A percentile compares a stretch with the other conserved stretches of the same genome.
Evolutionary conservation across 352 stramenopile genomes (phyloP).

Genomic region (Phytophthora aleatoria): DNA sequence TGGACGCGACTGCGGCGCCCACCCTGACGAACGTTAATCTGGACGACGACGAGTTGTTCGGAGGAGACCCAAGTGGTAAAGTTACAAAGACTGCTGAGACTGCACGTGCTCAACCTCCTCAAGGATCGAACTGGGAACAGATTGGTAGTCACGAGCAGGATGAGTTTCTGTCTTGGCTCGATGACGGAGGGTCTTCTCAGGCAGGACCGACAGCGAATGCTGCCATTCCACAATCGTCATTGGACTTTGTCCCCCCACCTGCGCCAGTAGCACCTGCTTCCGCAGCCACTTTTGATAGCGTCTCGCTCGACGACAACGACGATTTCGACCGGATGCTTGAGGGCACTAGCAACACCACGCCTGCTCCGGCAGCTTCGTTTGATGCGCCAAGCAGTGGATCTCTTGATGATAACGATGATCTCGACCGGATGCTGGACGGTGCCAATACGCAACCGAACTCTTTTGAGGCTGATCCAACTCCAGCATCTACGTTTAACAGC

Average conservation of each 20-base stretch:
- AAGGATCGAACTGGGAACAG: conserved; percentile 36
- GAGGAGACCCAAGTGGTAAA: conserved; percentile 10
- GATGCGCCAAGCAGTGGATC: conserved; percentile 26
- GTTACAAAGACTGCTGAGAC: conserved; percentile 16
- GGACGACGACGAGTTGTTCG: conserved; percentile 54
- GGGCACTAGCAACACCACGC: neutral
- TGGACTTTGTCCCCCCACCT: conserved; percentile 17
- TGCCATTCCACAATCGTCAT: neutral
- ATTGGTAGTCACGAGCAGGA: conserved; percentile 47
- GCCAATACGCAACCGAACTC: neutral
- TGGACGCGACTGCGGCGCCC: conserved; percentile 53
- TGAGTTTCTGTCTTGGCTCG: conserved; percentile 84
- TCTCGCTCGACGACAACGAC: conserved; percentile 45
- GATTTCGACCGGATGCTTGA: conserved; percentile 17
- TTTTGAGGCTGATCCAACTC: neutral
- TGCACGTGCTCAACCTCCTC: conserved; percentile 4
- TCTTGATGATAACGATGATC: conserved; percentile 39
- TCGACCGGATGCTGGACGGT: conserved; percentile 13
- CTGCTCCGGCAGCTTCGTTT: neutral
- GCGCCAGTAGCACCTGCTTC: neutral
- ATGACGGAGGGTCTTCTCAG: conserved; percentile 45
- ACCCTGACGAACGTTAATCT: conserved; percentile 49
- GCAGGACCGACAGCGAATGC: neutral
- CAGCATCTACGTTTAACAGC: conserved; percentile 1
- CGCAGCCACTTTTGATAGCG: conserved; percentile 12